Evolutionary conservation across 441 rosid genomes (phyloP).

Genomic region (Cnidoscolus chayamansa): DNA sequence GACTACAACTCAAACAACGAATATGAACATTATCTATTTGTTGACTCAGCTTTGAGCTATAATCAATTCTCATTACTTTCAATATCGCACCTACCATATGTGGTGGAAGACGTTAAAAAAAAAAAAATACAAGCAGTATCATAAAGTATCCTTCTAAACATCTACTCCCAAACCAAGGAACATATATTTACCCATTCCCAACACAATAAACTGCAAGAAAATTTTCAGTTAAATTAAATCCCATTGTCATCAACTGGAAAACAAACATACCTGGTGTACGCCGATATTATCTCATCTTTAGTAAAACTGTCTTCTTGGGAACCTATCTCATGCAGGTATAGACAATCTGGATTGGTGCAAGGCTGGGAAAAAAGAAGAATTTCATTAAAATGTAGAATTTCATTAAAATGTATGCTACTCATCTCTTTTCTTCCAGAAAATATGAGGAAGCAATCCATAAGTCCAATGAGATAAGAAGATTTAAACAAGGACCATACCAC

Average conservation of each 20-base stretch:
- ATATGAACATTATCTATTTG: background rate
- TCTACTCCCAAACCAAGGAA: background rate
- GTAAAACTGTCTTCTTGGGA: conserved; percentile 89
- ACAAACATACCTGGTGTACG: conserved; percentile 55
- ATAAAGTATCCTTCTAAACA: background rate
- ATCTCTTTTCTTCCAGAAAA: background rate
- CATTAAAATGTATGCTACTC: conserved; percentile 7
- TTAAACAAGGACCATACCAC: conserved; percentile 43
- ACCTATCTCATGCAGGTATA: conserved; percentile 87
- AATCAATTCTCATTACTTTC: background rate
- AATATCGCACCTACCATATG: background rate
- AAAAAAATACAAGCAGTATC: background rate
- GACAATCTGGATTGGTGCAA: conserved; percentile 83
- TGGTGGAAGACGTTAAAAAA: no score
- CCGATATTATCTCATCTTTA: conserved; percentile 81
- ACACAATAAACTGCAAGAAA: background rate
- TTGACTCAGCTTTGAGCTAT: background rate
- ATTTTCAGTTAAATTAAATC: background rate
- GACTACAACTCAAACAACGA: background rate
- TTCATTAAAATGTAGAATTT: background rate
- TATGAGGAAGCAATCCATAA: conserved; percentile 2
- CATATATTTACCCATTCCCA: background rate
- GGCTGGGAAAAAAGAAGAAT: conserved; percentile 47
- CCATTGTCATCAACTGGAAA: background rate
- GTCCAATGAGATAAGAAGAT: conserved; percentile 12